A percentile compares a stretch with the other conserved stretches of the same genome.
phyloP scores from a whole-genome alignment of 805 yeast species.

The Cyberlindnera saturnus region DNA sequence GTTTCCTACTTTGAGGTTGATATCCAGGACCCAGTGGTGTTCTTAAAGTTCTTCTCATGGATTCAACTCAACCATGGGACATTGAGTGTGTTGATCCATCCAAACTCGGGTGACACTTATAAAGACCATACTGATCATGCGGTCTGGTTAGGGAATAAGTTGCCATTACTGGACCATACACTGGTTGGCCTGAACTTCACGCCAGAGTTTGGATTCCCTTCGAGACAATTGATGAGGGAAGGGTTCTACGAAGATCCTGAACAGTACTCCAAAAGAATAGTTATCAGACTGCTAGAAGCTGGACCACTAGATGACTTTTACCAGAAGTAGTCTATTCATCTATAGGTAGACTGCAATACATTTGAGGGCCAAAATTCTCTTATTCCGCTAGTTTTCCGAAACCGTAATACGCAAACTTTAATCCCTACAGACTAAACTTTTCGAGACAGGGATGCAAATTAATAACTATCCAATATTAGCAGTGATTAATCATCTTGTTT shows the following conservation, averaged over 20 bases:
- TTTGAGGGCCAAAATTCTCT: too few relatives aligned
- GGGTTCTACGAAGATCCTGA: constrained; percentile 10
- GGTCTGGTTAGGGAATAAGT: constrained; percentile 44
- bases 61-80: constrained; percentile 44
- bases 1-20: constrained; percentile 49
- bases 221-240: constrained; percentile 5
- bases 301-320: constrained; percentile 3
- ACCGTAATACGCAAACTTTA: too few relatives aligned
- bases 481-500: too few relatives aligned
- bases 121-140: constrained; percentile 45
- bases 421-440: too few relatives aligned
- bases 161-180: constrained; percentile 14
- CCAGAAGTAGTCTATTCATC: too few relatives aligned
- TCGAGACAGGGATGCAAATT: too few relatives aligned
- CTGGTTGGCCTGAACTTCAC: constrained; percentile 2
- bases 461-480: too few relatives aligned
- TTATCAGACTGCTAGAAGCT: constrained; percentile 8
- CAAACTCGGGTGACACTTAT: constrained; percentile 33
- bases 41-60: constrained; percentile 37
- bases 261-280: constrained; percentile 5
- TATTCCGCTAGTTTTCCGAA: too few relatives aligned
- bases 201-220: constrained; percentile 11
- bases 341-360: too few relatives aligned
- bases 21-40: constrained; percentile 35
- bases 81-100: constrained; percentile 48